phyloP scores from a whole-genome alignment of 495 filamentous ascomycete species.

The Viridothelium virens region DNA sequence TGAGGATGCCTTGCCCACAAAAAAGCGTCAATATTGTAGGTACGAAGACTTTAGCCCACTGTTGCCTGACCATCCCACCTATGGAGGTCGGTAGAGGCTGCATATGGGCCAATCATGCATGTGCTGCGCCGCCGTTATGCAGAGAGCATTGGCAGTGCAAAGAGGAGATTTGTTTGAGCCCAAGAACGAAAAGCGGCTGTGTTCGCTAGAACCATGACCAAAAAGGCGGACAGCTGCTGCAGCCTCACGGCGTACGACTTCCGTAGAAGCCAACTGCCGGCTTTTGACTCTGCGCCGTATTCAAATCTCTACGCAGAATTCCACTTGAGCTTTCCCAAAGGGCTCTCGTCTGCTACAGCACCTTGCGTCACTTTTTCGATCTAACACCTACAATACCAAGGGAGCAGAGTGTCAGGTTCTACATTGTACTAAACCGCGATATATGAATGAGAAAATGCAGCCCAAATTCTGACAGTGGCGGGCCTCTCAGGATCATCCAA shows the following conservation, averaged over 20 bases:
- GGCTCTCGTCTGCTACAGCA: too few species aligned
- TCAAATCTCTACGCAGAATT: too few species aligned
- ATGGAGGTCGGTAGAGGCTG: not conserved
- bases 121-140: not conserved
- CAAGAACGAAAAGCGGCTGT: not conserved
- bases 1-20: constrained; percentile 1
- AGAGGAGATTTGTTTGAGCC: not conserved
- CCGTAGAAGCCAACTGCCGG: not conserved
- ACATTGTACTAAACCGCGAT: too few species aligned
- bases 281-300: too few species aligned
- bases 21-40: not conserved
- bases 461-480: too few species aligned
- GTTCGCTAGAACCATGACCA: not conserved
- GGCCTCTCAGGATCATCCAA: too few species aligned
- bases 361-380: too few species aligned
- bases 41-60: not conserved
- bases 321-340: too few species aligned
- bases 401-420: too few species aligned
- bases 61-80: not conserved
- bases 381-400: too few species aligned
- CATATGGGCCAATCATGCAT: not conserved
- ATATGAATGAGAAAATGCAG: too few species aligned
- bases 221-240: not conserved
- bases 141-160: constrained; percentile 5
- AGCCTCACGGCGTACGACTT: not conserved